These are phyloP conservation scores for Apophysomyces trapeziformis DNA, from an alignment of 371 early-diverging fungal genomes.

Conservation along the genomic window DNA sequence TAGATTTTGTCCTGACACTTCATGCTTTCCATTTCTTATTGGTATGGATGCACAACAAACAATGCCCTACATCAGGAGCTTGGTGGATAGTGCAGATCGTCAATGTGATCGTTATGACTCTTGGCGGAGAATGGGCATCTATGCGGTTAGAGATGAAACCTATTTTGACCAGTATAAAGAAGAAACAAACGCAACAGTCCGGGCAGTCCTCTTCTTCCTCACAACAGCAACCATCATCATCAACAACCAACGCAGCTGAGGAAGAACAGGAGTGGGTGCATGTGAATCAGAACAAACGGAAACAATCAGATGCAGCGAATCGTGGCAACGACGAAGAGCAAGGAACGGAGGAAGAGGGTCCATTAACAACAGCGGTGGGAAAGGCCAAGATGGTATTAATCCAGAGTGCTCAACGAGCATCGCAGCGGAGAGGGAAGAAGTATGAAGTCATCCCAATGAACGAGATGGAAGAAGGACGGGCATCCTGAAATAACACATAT, in stretches of 20 bases:
- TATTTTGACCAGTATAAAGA: conserved; percentile 55
- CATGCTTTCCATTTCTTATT: conserved; percentile 70
- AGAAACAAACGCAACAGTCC: conserved; percentile 14
- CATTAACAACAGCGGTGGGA: conserved; percentile 39
- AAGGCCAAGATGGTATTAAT: conserved; percentile 40
- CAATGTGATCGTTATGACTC: conserved; percentile 62
- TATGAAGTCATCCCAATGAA: conserved; percentile 48
- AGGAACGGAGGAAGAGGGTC: conserved; percentile 26
- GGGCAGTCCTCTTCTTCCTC: too few relatives aligned
- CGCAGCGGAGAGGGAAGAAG: conserved; percentile 31
- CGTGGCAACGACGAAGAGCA: conserved; percentile 16
- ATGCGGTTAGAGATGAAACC: conserved; percentile 86
- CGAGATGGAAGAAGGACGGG: conserved; percentile 22
- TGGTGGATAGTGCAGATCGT: conserved; percentile 75
- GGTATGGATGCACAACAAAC: conserved; percentile 61
- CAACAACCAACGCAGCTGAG: conserved; percentile 11
- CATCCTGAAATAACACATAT: background rate
- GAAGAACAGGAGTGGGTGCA: conserved; percentile 17
- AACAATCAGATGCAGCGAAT: conserved; percentile 20
- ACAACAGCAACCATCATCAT: conserved; percentile 19
- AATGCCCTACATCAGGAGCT: conserved; percentile 61
- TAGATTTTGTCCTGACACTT: conserved; percentile 82
- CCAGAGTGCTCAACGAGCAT: conserved; percentile 20
- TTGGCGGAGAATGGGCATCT: conserved; percentile 85
- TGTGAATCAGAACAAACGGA: conserved; percentile 14